phyloP scores from a whole-genome alignment of 768 basidiomycete genomes.

The Sarcodon aspratus region DNA sequence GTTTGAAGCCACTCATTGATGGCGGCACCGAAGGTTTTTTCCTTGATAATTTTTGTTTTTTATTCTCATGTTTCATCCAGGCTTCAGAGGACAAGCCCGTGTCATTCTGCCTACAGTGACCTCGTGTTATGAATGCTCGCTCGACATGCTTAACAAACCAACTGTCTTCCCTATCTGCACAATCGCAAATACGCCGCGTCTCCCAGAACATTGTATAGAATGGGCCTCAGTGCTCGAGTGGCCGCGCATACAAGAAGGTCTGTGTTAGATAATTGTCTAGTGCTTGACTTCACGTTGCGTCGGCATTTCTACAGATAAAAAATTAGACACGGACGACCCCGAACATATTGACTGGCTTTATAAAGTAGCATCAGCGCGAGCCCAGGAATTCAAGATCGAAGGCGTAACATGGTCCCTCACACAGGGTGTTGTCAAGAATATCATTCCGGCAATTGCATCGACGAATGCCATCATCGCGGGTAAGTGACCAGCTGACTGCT shows the following conservation, averaged over 20 bases:
- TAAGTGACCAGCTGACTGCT: constrained; percentile 16
- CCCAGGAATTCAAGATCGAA: constrained; percentile 92
- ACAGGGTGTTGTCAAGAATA: constrained; percentile 98
- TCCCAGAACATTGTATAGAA: constrained; percentile 98
- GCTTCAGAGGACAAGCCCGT: constrained; percentile 96
- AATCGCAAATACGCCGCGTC: constrained; percentile 94
- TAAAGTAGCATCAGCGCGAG: constrained; percentile 66
- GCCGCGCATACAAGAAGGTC: constrained; percentile 89
- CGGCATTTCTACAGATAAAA: constrained; percentile 52
- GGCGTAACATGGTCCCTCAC: constrained; percentile 97
- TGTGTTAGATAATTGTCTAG: constrained; percentile 7
- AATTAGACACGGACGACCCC: constrained; percentile 94
- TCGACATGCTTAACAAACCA: constrained; percentile 97
- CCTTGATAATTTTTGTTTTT: background rate
- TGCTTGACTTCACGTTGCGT: background rate
- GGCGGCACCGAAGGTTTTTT: constrained; percentile 90
- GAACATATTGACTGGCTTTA: constrained; percentile 95
- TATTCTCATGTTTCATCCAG: constrained; percentile 25
- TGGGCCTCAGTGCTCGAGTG: constrained; percentile 99
- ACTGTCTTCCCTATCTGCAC: constrained; percentile 98
- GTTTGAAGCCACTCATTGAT: constrained; percentile 92
- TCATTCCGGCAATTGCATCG: constrained; percentile 97
- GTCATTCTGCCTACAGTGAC: constrained; percentile 93
- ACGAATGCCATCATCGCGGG: constrained; percentile 98
- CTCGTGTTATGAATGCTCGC: constrained; percentile 96